Percentiles rank a stretch among this genome's conserved stretches.
These are phyloP conservation scores for Chrysopogon serrulatus DNA, from an alignment of 176 grass and related monocot species.

Conservation along the genomic window DNA sequence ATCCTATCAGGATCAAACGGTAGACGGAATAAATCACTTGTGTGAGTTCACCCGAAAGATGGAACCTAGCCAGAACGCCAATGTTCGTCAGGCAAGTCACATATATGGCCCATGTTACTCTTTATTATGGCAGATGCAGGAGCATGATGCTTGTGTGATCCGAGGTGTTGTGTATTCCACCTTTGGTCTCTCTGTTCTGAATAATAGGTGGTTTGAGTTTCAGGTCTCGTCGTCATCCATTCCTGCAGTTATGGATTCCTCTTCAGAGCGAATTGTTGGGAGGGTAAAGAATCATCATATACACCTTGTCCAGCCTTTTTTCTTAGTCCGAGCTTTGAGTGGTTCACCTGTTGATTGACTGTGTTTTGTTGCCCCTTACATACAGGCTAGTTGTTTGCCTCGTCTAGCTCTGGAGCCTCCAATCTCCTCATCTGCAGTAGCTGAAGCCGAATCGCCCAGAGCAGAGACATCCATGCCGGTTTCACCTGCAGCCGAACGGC, in stretches of 20 bases:
- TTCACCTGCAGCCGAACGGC: background rate
- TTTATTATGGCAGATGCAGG: background rate
- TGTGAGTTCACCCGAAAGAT: slow-evolving; percentile 45
- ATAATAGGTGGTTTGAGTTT: slow-evolving; percentile 10
- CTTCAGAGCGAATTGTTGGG: background rate
- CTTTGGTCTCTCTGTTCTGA: background rate
- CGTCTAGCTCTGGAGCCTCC: background rate
- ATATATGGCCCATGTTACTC: background rate
- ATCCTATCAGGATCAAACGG: slow-evolving; percentile 57
- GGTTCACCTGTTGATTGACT: background rate
- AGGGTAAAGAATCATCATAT: background rate
- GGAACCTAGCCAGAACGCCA: slow-evolving; percentile 30
- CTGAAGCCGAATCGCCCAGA: background rate
- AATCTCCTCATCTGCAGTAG: too few species aligned
- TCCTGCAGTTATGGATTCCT: background rate
- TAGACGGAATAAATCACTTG: slow-evolving; percentile 46
- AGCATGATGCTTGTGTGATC: background rate
- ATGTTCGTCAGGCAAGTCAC: slow-evolving; percentile 37
- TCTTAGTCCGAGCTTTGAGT: background rate
- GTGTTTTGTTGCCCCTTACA: background rate
- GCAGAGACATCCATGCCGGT: background rate
- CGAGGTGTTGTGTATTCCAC: too few species aligned
- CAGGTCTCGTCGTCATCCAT: background rate
- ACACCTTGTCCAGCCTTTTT: background rate
- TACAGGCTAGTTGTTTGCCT: background rate